Conservation (phyloP, 768 basidiomycete genomes). For the Hebeloma cylindrosporum region DNA sequence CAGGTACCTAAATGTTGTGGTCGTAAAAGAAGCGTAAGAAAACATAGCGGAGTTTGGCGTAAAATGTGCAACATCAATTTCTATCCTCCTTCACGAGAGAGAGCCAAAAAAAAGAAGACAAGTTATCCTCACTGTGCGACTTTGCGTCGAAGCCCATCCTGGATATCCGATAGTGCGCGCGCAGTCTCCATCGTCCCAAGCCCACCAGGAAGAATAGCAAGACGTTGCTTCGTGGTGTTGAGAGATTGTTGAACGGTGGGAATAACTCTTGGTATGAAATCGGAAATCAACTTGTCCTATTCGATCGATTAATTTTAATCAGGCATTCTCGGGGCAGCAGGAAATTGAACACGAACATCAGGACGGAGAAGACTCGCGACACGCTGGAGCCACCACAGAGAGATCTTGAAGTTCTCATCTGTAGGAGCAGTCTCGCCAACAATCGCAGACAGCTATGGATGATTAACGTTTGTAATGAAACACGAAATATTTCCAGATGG, state of each 20-base stretch:
- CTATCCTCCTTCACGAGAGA: too few species aligned
- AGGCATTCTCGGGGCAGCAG: neutral
- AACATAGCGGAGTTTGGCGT: too few species aligned
- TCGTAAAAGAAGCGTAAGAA: neutral
- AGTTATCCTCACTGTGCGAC: slow-evolving; percentile 22
- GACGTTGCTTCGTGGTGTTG: slow-evolving; percentile 77
- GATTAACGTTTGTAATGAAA: neutral
- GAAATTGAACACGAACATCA: slow-evolving; percentile 46
- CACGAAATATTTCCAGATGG: slow-evolving; percentile 5
- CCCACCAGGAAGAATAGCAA: slow-evolving; percentile 74
- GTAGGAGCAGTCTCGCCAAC: slow-evolving; percentile 74
- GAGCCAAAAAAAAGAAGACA: slow-evolving; percentile 1
- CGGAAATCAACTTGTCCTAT: slow-evolving; percentile 78
- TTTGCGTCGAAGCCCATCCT: slow-evolving; percentile 65
- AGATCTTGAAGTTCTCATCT: slow-evolving; percentile 79
- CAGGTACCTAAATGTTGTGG: too few species aligned
- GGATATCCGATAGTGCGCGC: slow-evolving; percentile 71
- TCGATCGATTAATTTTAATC: slow-evolving; percentile 1
- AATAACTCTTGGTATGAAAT: slow-evolving; percentile 79
- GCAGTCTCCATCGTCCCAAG: slow-evolving; percentile 66
- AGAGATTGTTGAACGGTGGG: slow-evolving; percentile 77
- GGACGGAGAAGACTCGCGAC: slow-evolving; percentile 69
- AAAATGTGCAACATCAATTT: too few species aligned
- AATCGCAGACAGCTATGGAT: slow-evolving; percentile 62
- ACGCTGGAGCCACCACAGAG: slow-evolving; percentile 87